Percentiles rank a stretch among this genome's conserved stretches.
Conservation (phyloP, 2,329 filamentous ascomycete species). For the Xylariaceae sp. region DNA sequence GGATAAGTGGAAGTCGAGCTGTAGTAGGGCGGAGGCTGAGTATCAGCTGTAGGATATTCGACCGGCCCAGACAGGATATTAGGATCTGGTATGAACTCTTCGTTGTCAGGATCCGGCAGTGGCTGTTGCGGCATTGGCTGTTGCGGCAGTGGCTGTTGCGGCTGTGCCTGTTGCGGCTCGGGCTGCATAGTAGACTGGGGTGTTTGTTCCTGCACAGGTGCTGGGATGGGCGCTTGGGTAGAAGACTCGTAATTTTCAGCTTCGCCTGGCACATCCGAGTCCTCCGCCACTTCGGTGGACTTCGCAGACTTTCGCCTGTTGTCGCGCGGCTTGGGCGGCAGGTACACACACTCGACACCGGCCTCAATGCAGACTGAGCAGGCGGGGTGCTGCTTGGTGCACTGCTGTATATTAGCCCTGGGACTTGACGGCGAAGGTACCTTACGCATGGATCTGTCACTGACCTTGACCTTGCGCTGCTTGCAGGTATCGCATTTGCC, state of each 20-base stretch:
- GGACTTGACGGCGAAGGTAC: too few species aligned
- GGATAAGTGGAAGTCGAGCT: too few species aligned
- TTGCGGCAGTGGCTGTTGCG: too few species aligned
- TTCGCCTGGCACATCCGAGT: conserved; percentile 13
- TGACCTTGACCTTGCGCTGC: conserved; percentile 20
- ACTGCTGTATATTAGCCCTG: conserved; percentile 16
- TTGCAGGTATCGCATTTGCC: conserved; percentile 27
- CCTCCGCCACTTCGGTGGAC: conserved; percentile 12
- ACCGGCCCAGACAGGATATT: conserved; percentile 22
- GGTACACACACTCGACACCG: conserved; percentile 21
- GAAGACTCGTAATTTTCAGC: conserved; percentile 1
- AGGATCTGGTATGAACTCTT: conserved; percentile 26
- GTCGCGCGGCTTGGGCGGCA: conserved; percentile 21
- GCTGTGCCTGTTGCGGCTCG: too few species aligned
- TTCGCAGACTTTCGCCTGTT: conserved; percentile 21
- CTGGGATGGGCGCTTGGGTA: conserved; percentile 1
- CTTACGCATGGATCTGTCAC: too few species aligned
- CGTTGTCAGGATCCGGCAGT: conserved; percentile 20
- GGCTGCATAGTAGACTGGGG: too few species aligned
- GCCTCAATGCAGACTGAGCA: conserved; percentile 22
- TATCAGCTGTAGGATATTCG: conserved; percentile 13
- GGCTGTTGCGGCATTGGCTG: too few species aligned
- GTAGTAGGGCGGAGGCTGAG: conserved; percentile 13
- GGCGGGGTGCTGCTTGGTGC: conserved; percentile 27
- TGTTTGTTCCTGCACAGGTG: conserved; percentile 3